phyloP scores from a whole-genome alignment of 1,139 yeast species.

The Diutina ranongensis region DNA sequence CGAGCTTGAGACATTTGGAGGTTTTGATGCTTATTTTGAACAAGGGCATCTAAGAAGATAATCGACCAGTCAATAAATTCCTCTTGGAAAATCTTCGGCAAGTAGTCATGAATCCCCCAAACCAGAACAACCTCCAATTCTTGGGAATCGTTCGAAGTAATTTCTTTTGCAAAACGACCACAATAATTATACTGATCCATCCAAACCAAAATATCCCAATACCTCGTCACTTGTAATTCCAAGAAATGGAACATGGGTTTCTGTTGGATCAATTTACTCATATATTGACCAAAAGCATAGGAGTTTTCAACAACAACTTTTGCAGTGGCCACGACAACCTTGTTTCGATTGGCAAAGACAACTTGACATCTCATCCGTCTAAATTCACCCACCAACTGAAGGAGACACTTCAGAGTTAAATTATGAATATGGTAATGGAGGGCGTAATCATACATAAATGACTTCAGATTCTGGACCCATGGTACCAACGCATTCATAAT shows the following conservation, averaged over 20 bases:
- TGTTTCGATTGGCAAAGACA: slow-evolving; percentile 73
- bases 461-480: slow-evolving; percentile 77
- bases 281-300: slow-evolving; percentile 85
- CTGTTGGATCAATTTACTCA: slow-evolving; percentile 67
- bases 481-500: slow-evolving; percentile 73
- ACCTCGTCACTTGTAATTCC: slow-evolving; percentile 61
- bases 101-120: slow-evolving; percentile 72
- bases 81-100: slow-evolving; percentile 64
- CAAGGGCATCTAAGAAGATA: slow-evolving; percentile 61
- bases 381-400: slow-evolving; percentile 76
- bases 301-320: slow-evolving; percentile 79
- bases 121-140: slow-evolving; percentile 47
- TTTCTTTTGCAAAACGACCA: slow-evolving; percentile 63
- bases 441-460: slow-evolving; percentile 65
- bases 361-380: slow-evolving; percentile 65
- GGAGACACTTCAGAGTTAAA: slow-evolving; percentile 69
- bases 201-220: slow-evolving; percentile 92
- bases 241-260: slow-evolving; percentile 76
- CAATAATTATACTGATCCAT: slow-evolving; percentile 87
- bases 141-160: slow-evolving; percentile 45
- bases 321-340: slow-evolving; percentile 59
- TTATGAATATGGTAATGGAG: slow-evolving; percentile 84
- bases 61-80: slow-evolving; percentile 87
- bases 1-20: slow-evolving; percentile 25
- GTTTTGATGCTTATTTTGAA: slow-evolving; percentile 39